These are phyloP conservation scores for Cardamine chenopodiifolia DNA, from an alignment of 345 rosid genomes.

Conservation along the genomic window DNA sequence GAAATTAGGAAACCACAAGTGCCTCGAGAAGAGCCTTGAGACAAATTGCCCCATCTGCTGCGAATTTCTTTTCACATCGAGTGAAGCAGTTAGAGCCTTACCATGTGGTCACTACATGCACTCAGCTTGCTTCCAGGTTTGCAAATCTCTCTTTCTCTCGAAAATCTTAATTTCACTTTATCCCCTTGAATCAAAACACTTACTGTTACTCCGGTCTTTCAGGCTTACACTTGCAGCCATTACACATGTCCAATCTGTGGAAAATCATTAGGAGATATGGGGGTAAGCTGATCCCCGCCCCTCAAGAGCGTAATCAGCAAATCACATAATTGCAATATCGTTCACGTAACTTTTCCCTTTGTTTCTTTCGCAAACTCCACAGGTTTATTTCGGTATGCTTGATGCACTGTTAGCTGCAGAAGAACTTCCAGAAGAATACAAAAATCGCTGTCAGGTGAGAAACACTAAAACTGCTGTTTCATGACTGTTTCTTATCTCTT, in stretches of 20 bases:
- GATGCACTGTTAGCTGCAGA: constrained; percentile 85
- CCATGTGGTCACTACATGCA: constrained; percentile 97
- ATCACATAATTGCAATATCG: constrained; percentile 15
- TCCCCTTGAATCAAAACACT: constrained; percentile 5
- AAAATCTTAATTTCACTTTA: constrained; percentile 1
- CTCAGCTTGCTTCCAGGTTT: constrained; percentile 92
- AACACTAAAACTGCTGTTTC: constrained; percentile 16
- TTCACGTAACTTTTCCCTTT: not conserved
- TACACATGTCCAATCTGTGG: constrained; percentile 92
- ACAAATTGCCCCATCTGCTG: constrained; percentile 92
- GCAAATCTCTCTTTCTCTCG: constrained; percentile 23
- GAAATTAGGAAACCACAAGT: constrained; percentile 75
- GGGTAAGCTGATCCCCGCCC: constrained; percentile 50
- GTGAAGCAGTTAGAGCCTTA: constrained; percentile 78
- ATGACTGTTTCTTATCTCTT: not conserved
- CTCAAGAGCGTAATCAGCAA: constrained; percentile 5
- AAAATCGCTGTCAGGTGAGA: constrained; percentile 74
- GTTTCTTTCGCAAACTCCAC: constrained; percentile 12
- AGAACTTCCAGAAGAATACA: constrained; percentile 90
- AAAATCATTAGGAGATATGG: constrained; percentile 97
- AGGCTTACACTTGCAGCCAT: constrained; percentile 97
- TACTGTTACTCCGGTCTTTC: constrained; percentile 30
- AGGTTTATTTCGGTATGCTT: constrained; percentile 98
- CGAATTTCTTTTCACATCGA: constrained; percentile 83
- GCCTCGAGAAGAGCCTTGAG: constrained; percentile 86